phyloP scores from a whole-genome alignment of 2,329 filamentous ascomycete genomes.

The Teratosphaeria nubilosa region DNA sequence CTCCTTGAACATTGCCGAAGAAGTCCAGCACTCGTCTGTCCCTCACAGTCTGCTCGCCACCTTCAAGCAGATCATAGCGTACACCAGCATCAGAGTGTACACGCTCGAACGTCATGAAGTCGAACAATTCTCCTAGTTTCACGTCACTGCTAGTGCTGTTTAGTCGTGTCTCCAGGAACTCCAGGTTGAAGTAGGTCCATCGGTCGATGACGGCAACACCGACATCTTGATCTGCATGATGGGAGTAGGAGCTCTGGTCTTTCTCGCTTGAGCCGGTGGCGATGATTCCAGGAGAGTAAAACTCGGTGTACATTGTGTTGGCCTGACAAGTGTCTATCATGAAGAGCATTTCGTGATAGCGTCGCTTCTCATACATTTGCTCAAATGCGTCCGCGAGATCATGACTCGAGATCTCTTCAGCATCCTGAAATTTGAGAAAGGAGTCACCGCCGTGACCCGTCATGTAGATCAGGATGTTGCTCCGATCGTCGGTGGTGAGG shows the following conservation, averaged over 20 bases:
- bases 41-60: constrained; percentile 66
- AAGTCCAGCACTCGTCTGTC: constrained; percentile 86
- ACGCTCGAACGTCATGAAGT: constrained; percentile 89
- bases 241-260: constrained; percentile 92
- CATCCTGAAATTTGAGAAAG: constrained; percentile 96
- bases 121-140: constrained; percentile 87
- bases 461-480: constrained; percentile 98
- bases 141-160: constrained; percentile 77
- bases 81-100: constrained; percentile 90
- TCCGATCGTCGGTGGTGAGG: constrained; percentile 84
- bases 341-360: constrained; percentile 96
- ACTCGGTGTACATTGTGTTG: constrained; percentile 97
- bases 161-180: constrained; percentile 87
- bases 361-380: constrained; percentile 99
- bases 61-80: constrained; percentile 87
- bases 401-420: constrained; percentile 92
- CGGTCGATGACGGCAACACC: constrained; percentile 96
- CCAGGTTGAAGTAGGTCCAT: constrained; percentile 97
- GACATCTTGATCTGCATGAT: constrained; percentile 96
- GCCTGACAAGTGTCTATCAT: constrained; percentile 99
- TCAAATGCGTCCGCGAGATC: constrained; percentile 95
- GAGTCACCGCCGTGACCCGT: constrained; percentile 96
- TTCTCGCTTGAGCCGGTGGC: constrained; percentile 94
- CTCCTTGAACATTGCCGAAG: constrained; percentile 95
- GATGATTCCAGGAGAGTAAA: constrained; percentile 97